Conservation (phyloP, 2,329 filamentous ascomycete species). For the Botryotinia convoluta region DNA sequence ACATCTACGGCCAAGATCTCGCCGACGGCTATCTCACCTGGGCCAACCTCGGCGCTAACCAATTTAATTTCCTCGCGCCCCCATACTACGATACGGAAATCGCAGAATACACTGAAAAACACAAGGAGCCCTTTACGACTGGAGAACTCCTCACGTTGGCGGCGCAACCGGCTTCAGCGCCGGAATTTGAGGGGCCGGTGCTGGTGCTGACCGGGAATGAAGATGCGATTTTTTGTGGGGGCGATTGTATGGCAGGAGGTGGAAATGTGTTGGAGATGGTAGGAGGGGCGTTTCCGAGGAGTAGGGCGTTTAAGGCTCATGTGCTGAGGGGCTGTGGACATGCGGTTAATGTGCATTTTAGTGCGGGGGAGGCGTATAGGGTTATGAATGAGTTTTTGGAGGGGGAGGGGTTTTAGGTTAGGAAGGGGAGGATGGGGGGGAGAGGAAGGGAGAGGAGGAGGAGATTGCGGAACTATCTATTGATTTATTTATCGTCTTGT, state of each 20-base stretch:
- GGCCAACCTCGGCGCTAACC: constrained; percentile 12
- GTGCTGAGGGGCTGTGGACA: background rate
- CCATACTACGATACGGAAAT: constrained; percentile 10
- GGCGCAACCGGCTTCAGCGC: background rate
- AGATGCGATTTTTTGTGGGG: constrained; percentile 14
- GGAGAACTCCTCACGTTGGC: constrained; percentile 4
- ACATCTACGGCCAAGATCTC: background rate
- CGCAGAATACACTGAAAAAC: background rate
- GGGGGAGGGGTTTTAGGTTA: background rate
- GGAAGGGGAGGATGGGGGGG: background rate
- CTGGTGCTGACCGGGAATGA: constrained; percentile 4
- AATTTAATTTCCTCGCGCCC: constrained; percentile 12
- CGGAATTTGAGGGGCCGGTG: background rate
- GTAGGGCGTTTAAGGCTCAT: background rate
- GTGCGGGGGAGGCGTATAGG: constrained; percentile 5
- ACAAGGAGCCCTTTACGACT: background rate
- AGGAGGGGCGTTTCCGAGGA: background rate
- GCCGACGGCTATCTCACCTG: constrained; percentile 14
- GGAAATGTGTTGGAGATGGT: background rate
- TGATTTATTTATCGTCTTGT: background rate
- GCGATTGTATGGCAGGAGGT: background rate
- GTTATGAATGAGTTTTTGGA: constrained; percentile 19
- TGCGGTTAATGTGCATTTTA: constrained; percentile 17
- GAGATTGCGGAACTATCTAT: background rate
- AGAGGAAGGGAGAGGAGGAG: too few relatives aligned